A percentile compares a stretch with the other conserved stretches of the same genome.
phyloP scores from a whole-genome alignment of 2,329 filamentous ascomycete species.

The Orbilia ellipsospora region DNA sequence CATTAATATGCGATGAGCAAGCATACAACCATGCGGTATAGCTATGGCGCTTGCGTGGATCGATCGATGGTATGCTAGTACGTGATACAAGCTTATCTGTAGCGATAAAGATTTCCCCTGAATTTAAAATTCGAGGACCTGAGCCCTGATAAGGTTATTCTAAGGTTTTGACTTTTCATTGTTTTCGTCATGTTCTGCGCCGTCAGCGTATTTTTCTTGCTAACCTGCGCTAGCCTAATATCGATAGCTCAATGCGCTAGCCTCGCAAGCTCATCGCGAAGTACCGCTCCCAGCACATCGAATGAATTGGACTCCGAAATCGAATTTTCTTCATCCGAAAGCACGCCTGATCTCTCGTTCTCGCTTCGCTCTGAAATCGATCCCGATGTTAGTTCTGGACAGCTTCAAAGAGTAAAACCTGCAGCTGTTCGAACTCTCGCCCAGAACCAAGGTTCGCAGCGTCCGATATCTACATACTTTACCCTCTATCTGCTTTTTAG shows the following conservation, averaged over 20 bases:
- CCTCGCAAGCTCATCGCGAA: not conserved
- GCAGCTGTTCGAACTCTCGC: not conserved
- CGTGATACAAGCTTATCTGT: conserved; percentile 23
- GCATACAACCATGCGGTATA: not conserved
- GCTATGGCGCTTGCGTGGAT: not conserved
- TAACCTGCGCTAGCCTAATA: conserved; percentile 5
- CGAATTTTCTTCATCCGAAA: not conserved
- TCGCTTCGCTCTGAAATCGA: not conserved
- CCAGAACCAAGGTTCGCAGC: too few relatives aligned
- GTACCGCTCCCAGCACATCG: not conserved
- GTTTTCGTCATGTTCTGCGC: conserved; percentile 12
- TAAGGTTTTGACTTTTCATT: not conserved
- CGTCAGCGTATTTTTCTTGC: not conserved
- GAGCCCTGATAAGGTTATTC: conserved; percentile 16
- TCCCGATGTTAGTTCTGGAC: not conserved
- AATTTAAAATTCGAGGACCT: not conserved
- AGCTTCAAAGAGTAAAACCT: not conserved
- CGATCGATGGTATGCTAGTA: not conserved
- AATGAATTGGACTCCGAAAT: not conserved
- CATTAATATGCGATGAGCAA: not conserved
- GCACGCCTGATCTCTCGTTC: too few relatives aligned
- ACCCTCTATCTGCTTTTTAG: conserved; percentile 11
- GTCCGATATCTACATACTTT: conserved; percentile 10
- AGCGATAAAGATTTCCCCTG: conserved; percentile 10
- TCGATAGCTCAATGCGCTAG: not conserved